Evolutionary conservation across 345 rosid species (phyloP), one percentile per base, ranked within the genome.

Genomic region (Eucalyptus regnans): DNA sequence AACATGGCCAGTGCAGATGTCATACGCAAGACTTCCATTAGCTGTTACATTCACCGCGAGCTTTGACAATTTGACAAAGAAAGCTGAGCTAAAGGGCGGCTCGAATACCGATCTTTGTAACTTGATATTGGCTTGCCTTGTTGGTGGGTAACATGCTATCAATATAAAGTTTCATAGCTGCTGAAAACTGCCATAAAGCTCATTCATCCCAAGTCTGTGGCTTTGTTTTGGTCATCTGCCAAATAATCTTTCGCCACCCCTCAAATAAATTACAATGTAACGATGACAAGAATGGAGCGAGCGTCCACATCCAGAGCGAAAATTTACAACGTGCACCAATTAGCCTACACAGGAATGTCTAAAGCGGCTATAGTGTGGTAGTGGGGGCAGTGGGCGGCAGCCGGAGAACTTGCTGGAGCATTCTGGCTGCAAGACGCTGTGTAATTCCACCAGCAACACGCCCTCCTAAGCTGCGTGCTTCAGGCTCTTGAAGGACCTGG

Each of bases 401-500:
- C 86, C 95, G 96, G 64, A 97, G 99, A 81, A 97, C 93, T 92
- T 96, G 99, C 89, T 96, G 99, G 91, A 97, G 93, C 87, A 97
- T 91, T 66, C 99, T 93, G 56, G 99, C 99, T 23, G 98, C 97
- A 60, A 97, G 94, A 51, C 99, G 99, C 88, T 96, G 99, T 85
- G 96, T 95, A 88, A 95, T 95, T 91, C 99, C 98, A 43, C 99
- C 97, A 86, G 95, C 93, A 71, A 97, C 97, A 37, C 98, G 97
- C 56, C 95, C 97, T 46, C 99, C 98, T 4, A 97, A 93, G 90
- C 89, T 93, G 51, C 96, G 96, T 86, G 94, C 99, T 90, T 96
- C 99, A 4, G 97, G 98, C 91, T 96, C 98, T 93, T 96, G 99
- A 90, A 97, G 94, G 89, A 97, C 99, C 99, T 97, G 94, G 54